Evolutionary conservation across 169 alveolate species (phyloP), one percentile per base, ranked within the genome.

Genomic region (Theileria sp.): DNA sequence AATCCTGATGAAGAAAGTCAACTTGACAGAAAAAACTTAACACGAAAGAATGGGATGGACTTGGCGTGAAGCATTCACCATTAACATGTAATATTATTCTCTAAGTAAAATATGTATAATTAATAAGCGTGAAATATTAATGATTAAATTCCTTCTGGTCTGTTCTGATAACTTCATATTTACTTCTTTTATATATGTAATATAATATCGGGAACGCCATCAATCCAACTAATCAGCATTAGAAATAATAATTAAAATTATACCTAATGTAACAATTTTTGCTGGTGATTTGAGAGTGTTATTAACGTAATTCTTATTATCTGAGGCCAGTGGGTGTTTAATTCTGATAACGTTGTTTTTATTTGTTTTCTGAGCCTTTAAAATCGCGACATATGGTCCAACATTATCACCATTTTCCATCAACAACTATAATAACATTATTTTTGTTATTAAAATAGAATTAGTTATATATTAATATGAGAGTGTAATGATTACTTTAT

Each of bases 351-450:
- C 70, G 23, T 77, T 56, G 77, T 65, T 79, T 68, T 77, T 70
- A 1, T 34, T 36, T 36, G 81, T 61, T 25, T 36, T 79, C 17
- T 65, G 79, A 7, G 87, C n/a, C 30, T 79, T 77, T 60, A 85
- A 30, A 19, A 58, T 60, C 17, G 91, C 94, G 49, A 90, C 93
- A 54, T 50, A 90, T 1, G 94, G 94, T 3, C 94, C 94, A 28
- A 90, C 94, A 32, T 83, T 81, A 71, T 90, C 94, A 21, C 94
- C 94, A 36, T 74, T 80, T 54, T 90, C 94, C 44, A 85, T 84
- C 60, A 90, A 77, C 61, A 87, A 64, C 94, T 90, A 76, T 8
- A 58, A 19, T 67, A 32, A 44, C 26, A 66, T 66, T 34, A 66
- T 19, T 28, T 6, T 5, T 56, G 13, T 58, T 21, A 25, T 21